These are phyloP conservation scores for Saccharomycopsis sp. DNA, from an alignment of 805 yeast genomes.

Conservation along the genomic window DNA sequence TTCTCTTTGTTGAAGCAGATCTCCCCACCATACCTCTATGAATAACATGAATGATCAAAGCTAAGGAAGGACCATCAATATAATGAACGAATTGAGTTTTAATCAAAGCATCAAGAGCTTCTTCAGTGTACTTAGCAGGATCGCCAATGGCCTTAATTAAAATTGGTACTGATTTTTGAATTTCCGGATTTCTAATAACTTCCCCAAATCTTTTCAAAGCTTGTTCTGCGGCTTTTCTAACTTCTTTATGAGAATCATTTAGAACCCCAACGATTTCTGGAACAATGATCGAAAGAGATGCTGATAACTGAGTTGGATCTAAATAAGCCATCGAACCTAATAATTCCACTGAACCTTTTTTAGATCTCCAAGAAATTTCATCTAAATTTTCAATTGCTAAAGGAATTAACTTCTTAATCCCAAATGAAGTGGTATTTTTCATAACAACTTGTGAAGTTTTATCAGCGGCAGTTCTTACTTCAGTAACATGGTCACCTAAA, in stretches of 20 bases:
- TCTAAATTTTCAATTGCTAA: conserved; percentile 78
- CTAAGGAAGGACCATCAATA: conserved; percentile 96
- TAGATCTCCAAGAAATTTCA: conserved; percentile 90
- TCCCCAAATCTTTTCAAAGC: conserved; percentile 89
- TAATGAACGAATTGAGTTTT: conserved; percentile 93
- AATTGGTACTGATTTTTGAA: conserved; percentile 80
- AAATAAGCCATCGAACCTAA: conserved; percentile 97
- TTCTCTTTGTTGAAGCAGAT: conserved; percentile 84
- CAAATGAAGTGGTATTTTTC: conserved; percentile 86
- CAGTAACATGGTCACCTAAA: conserved; percentile 76
- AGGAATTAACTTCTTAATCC: conserved; percentile 86
- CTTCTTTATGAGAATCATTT: conserved; percentile 94
- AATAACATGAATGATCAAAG: conserved; percentile 86
- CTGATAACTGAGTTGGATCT: conserved; percentile 87
- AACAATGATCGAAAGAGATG: conserved; percentile 79
- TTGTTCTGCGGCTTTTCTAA: conserved; percentile 87
- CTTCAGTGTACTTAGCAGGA: conserved; percentile 84
- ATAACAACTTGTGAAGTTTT: conserved; percentile 80
- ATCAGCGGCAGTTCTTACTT: conserved; percentile 84
- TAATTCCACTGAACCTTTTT: conserved; percentile 92
- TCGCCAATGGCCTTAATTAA: conserved; percentile 90
- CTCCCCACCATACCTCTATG: conserved; percentile 93
- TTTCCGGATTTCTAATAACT: conserved; percentile 95
- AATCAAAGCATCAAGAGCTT: conserved; percentile 75
- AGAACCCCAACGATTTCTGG: conserved; percentile 95